These are phyloP conservation scores for Verticillium longisporum DNA, from an alignment of 2,329 filamentous ascomycete genomes.

Conservation along the genomic window DNA sequence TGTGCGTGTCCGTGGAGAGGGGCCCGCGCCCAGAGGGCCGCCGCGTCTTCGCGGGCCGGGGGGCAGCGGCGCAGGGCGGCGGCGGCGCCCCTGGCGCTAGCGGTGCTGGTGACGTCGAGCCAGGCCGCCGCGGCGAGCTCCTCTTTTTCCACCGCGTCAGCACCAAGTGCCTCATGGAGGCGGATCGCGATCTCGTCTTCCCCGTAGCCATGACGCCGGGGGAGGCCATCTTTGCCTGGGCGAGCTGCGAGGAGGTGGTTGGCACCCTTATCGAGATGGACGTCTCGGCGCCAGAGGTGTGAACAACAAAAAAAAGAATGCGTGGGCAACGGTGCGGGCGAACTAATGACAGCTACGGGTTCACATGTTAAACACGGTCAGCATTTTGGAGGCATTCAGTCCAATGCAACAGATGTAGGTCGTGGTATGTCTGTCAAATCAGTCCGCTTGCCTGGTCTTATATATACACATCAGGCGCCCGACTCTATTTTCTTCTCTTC, in stretches of 20 bases:
- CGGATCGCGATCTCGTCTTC: conserved; percentile 50
- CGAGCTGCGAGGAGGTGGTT: conserved; percentile 82
- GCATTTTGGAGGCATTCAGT: conserved; percentile 15
- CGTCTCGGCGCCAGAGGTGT: neutral
- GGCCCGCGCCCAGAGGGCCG: neutral
- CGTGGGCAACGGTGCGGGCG: neutral
- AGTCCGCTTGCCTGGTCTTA: neutral
- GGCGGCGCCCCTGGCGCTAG: neutral
- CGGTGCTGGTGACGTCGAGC: neutral
- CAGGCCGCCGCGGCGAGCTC: conserved; percentile 45
- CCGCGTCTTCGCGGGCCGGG: neutral
- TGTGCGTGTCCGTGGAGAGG: conserved; percentile 69
- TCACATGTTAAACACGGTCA: no score
- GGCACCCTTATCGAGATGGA: conserved; percentile 38
- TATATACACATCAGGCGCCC: neutral
- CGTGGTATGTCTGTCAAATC: neutral
- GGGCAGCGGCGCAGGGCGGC: neutral
- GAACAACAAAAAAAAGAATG: neutral
- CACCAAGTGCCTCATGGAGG: conserved; percentile 52
- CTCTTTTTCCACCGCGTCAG: conserved; percentile 62
- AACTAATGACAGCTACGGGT: no score
- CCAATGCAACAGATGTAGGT: conserved; percentile 53
- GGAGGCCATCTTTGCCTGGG: conserved; percentile 56
- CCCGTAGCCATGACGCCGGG: conserved; percentile 42
- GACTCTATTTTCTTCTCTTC: neutral